Conservation (phyloP, 1,284 basidiomycete species). For the Rhodotorula sp. region DNA sequence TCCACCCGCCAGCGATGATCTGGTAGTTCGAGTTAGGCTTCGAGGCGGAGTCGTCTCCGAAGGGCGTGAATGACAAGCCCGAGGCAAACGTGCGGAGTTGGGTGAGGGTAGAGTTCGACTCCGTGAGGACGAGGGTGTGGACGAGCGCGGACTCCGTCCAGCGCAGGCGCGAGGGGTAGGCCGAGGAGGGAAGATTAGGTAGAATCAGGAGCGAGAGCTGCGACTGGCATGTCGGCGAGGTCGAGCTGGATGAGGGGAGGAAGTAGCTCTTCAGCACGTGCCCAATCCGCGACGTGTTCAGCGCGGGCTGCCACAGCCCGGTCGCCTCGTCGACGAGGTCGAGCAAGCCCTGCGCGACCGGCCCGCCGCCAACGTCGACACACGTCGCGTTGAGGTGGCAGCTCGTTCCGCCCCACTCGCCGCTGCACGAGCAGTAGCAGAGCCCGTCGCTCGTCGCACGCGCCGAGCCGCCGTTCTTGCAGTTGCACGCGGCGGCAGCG, state of each 20-base stretch:
- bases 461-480: conserved; percentile 14
- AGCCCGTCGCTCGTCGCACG: background rate
- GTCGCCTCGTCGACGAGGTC: conserved; percentile 16
- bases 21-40: conserved; percentile 31
- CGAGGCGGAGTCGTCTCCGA: conserved; percentile 29
- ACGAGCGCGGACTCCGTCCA: conserved; percentile 20
- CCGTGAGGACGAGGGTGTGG: conserved; percentile 16
- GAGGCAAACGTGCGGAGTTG: conserved; percentile 20
- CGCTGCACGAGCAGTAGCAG: conserved; percentile 13
- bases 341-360: conserved; percentile 29
- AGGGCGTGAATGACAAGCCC: conserved; percentile 20
- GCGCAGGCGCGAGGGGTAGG: conserved; percentile 9
- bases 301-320: conserved; percentile 21
- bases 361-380: conserved; percentile 3
- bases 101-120: conserved; percentile 15
- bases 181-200: conserved; percentile 1
- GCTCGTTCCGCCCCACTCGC: conserved; percentile 12
- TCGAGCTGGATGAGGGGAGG: background rate
- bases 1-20: conserved; percentile 31
- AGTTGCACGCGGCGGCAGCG: background rate
- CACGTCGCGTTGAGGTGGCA: conserved; percentile 35
- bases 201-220: conserved; percentile 26
- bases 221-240: background rate
- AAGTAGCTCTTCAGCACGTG: conserved; percentile 11
- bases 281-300: conserved; percentile 25